These are phyloP conservation scores for Dunaliella primolecta DNA, from an alignment of 139 green algal genomes.

Conservation along the genomic window DNA sequence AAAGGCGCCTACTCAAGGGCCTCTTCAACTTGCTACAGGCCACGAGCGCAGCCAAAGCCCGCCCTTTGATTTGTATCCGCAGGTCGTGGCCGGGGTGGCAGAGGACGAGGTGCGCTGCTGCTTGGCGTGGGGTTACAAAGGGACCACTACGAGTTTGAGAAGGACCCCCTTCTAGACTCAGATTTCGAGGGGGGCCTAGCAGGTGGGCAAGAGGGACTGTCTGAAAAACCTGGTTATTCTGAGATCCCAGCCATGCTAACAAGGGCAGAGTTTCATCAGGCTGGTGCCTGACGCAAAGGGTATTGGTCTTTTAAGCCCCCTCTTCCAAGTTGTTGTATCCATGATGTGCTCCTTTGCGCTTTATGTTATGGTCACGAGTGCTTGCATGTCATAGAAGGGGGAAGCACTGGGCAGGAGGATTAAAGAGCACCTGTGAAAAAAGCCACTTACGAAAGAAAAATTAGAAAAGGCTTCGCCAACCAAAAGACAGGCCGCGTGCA, in stretches of 20 bases:
- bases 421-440: too few species aligned
- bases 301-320: too few species aligned
- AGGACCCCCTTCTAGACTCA: not conserved
- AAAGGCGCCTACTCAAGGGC: too few species aligned
- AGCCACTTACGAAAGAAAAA: too few species aligned
- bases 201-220: not conserved
- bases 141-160: not conserved
- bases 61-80: not conserved
- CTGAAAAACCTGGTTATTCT: too few species aligned
- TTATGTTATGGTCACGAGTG: too few species aligned
- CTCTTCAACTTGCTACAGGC: not conserved
- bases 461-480: too few species aligned
- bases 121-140: too few species aligned
- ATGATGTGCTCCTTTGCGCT: not conserved
- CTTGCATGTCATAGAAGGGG: too few species aligned
- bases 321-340: too few species aligned
- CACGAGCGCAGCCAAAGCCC: not conserved
- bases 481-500: too few species aligned
- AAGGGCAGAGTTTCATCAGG: not conserved
- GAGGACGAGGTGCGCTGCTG: not conserved
- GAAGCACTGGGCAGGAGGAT: too few species aligned
- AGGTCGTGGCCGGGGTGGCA: not conserved
- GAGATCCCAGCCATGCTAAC: not conserved
- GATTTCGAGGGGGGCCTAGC: not conserved
- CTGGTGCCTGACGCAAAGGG: not conserved